Evolutionary conservation across 495 filamentous ascomycete genomes (phyloP), one percentile per base, ranked within the genome.

Genomic region (Pyronema domesticum): DNA sequence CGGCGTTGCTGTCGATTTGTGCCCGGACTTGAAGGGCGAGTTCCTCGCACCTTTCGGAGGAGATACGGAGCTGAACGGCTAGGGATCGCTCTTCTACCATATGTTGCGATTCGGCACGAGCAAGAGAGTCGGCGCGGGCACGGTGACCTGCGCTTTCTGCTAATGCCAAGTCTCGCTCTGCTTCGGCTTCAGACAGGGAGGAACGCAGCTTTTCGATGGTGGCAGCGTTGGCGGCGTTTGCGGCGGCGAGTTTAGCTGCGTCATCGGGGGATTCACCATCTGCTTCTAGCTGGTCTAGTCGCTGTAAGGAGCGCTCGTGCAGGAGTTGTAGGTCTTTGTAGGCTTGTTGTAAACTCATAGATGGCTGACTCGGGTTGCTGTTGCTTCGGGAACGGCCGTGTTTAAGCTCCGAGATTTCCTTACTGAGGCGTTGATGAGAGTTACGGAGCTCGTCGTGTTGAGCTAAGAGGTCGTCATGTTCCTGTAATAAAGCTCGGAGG

Each of bases 391-490:
- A 50, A n/a, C 59, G 57, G 1, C 48, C 53, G 40, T 66, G 57
- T 52, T 65, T 65, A 36, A 67, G 37, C 51, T 57, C 60, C 9
- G 60, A 67, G 18, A 69, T 54, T 37, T 69, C 58, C 49, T 63
- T 68, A 0, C 66, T 65, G n/a, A 70, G 50, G 33, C 67, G 56
- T 67, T 14, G 64, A 60, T 55, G 69, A 65, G 43, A 64, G 57
- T 58, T 59, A 37, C 8, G 66, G 65, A 37, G 70, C 30, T 66
- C 63, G 10, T 55, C 57, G 18, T 68, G 68, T 36, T 76, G 72
- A 0, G 76, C 79, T 23, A 84, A 75, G 17, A 82, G 68, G 50
- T 89, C 88, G 65, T 95, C 89, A 59, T 89, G 86, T 67, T 94
- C 89, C 62, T 85, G 74, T 14, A 98, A 76, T 18, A 98, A 74